These are phyloP conservation scores for Hygrophila difformis DNA, from an alignment of 257 asterid genomes.

Conservation along the genomic window DNA sequence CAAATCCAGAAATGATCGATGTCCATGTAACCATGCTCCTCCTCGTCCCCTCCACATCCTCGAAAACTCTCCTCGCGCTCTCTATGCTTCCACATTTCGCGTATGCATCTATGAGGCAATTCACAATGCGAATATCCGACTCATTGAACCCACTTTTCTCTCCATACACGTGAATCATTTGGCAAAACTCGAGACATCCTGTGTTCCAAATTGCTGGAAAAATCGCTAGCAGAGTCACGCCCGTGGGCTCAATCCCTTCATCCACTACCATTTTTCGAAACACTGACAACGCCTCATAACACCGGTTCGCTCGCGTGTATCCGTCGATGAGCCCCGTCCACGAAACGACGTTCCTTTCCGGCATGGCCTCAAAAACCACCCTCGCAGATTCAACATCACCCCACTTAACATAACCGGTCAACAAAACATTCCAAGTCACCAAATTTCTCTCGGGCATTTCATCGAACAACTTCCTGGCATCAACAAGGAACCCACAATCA, in stretches of 20 bases:
- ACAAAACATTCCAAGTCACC: conserved; percentile 70
- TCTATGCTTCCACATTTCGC: conserved; percentile 53
- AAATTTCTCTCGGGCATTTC: conserved; percentile 50
- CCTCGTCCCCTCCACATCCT: conserved; percentile 29
- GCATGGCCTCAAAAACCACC: conserved; percentile 46
- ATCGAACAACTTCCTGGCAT: conserved; percentile 48
- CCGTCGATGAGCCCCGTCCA: conserved; percentile 81
- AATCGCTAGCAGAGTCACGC: conserved; percentile 54
- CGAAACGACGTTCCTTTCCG: conserved; percentile 54
- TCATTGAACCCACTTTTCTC: conserved; percentile 40
- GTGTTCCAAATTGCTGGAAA: conserved; percentile 65
- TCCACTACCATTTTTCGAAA: conserved; percentile 43
- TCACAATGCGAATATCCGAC: conserved; percentile 50
- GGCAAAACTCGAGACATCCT: conserved; percentile 41
- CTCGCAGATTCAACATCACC: conserved; percentile 41
- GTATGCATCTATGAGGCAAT: conserved; percentile 62
- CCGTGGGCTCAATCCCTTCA: conserved; percentile 44
- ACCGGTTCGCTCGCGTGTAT: conserved; percentile 37
- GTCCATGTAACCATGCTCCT: conserved; percentile 67
- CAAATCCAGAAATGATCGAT: conserved; percentile 61
- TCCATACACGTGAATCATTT: conserved; percentile 47
- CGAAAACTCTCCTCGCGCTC: conserved; percentile 35
- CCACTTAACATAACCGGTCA: conserved; percentile 55
- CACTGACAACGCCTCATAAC: conserved; percentile 37
- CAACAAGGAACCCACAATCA: conserved; percentile 32